Base-by-base conservation (phyloP, 108 stramenopile genomes). In the Aurantiochytrium sp. region DNA sequence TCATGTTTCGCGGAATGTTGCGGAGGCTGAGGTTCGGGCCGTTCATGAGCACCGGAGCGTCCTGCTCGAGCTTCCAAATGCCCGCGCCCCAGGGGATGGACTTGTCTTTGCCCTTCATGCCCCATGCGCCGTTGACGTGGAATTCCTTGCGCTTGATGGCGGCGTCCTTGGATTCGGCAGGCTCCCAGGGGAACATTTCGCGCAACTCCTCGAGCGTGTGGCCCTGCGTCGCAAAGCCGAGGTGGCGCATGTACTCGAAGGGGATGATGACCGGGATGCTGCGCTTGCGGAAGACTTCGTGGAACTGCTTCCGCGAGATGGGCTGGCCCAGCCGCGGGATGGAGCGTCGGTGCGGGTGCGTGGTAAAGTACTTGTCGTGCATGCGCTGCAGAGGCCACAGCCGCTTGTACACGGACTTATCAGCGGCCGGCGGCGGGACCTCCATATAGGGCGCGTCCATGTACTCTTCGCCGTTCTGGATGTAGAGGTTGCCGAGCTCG, bases 91-190 rank as follows among this genome's bases (percentile, higher is more conserved):
- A 48, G 4, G 39, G 42, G 73, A 81, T 81, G 0, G 42, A 27
- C 45, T 81, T 81, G 30, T 81, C 73, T 24, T 41, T 48, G 73
- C 39, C 42, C 45, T 48, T 41, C 1, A 81, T 81, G 73, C 42
- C 73, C 73, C 42, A 41, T 12, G 45, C 42, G 8, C 73, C 73
- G 24, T 81, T 27, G 10, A 48, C 42, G 19, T 41, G 45, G 30
- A 81, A 81, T 12, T 41, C 45, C 73, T 81, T 81, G 73, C 73
- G 42, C 39, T 81, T 48, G 42, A 81, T 81, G 27, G 73, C 73
- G 6, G 42, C 12, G 15, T 65, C 2, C 10, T 30, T 65, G 1
- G 59, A 65, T 27, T 65, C 73, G 0, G 39, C 32, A 21, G 73
- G 73, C 73, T 81, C 73, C 12, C 15, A 81, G 27, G 73, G 73